phyloP scores from a whole-genome alignment of 805 yeast genomes.

The Metschnikowia picachoensis region DNA sequence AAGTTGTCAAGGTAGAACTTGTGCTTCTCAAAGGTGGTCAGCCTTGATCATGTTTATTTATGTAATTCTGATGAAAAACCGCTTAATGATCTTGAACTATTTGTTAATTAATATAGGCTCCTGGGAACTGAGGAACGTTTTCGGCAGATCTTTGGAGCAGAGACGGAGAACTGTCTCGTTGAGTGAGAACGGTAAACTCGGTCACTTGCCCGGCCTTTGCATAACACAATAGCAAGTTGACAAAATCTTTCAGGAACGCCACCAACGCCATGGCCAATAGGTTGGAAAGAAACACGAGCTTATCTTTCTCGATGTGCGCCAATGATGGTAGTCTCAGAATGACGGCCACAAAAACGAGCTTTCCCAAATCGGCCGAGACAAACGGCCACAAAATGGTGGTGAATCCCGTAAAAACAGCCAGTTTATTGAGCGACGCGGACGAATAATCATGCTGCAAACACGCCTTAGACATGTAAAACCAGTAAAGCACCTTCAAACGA shows the following conservation, averaged over 20 bases:
- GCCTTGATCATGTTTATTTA: conserved; percentile 1
- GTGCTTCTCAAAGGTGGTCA: no score
- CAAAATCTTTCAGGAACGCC: conserved; percentile 32
- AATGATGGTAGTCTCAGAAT: conserved; percentile 11
- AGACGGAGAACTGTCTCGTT: neutral
- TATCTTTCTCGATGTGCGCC: conserved; percentile 12
- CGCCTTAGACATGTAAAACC: conserved; percentile 27
- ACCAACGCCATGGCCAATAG: conserved; percentile 30
- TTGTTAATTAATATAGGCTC: conserved; percentile 5
- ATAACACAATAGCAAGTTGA: conserved; percentile 27
- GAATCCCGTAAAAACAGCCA: conserved; percentile 24
- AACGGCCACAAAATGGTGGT: conserved; percentile 42
- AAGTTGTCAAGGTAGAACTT: no score
- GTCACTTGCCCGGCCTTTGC: conserved; percentile 30
- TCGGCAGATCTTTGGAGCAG: neutral
- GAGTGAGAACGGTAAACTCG: conserved; percentile 22
- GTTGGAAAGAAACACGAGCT: conserved; percentile 28
- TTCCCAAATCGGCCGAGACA: conserved; percentile 32
- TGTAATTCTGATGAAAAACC: conserved; percentile 4
- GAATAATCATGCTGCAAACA: conserved; percentile 36
- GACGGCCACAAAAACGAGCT: conserved; percentile 15
- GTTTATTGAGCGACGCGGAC: conserved; percentile 19
- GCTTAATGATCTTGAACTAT: neutral
- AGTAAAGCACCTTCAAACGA: conserved; percentile 11
- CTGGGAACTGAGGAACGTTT: conserved; percentile 7